Conservation (phyloP, 306 rosid genomes). For the Dryas drummondii region DNA sequence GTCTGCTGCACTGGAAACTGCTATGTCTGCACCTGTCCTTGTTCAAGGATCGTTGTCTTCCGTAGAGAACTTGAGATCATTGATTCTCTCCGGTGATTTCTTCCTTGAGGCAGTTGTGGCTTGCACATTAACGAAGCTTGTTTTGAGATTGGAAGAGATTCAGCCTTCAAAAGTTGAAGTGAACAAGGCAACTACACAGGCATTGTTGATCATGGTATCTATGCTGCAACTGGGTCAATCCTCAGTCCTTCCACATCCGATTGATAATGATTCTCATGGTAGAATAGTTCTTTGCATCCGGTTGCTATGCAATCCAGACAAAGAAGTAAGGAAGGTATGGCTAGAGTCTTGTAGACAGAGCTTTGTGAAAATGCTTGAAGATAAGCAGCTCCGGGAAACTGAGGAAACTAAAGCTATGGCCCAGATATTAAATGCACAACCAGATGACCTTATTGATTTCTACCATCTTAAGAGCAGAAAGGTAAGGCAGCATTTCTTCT, state of each 20-base stretch:
- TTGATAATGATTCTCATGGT: slow-evolving; percentile 82
- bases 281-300: slow-evolving; percentile 83
- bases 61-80: slow-evolving; percentile 80
- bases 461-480: slow-evolving; percentile 98
- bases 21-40: slow-evolving; percentile 79
- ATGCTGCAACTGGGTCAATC: slow-evolving; percentile 94
- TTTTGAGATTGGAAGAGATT: slow-evolving; percentile 89
- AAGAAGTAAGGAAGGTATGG: slow-evolving; percentile 80
- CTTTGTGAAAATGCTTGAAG: slow-evolving; percentile 95
- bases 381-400: slow-evolving; percentile 80
- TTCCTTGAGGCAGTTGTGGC: slow-evolving; percentile 88
- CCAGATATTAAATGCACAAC: slow-evolving; percentile 84
- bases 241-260: slow-evolving; percentile 79
- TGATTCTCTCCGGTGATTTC: slow-evolving; percentile 92
- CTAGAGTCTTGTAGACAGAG: slow-evolving; percentile 84
- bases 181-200: slow-evolving; percentile 60
- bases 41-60: slow-evolving; percentile 79
- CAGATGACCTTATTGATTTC: slow-evolving; percentile 96
- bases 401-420: slow-evolving; percentile 88
- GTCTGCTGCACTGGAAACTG: slow-evolving; percentile 94
- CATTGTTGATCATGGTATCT: slow-evolving; percentile 77
- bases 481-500: slow-evolving; percentile 47
- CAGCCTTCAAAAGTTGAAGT: slow-evolving; percentile 86
- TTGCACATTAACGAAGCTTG: slow-evolving; percentile 83
- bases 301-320: slow-evolving; percentile 72